These are phyloP conservation scores for Populus hybrid DNA, from an alignment of 441 rosid genomes.

Conservation along the genomic window DNA sequence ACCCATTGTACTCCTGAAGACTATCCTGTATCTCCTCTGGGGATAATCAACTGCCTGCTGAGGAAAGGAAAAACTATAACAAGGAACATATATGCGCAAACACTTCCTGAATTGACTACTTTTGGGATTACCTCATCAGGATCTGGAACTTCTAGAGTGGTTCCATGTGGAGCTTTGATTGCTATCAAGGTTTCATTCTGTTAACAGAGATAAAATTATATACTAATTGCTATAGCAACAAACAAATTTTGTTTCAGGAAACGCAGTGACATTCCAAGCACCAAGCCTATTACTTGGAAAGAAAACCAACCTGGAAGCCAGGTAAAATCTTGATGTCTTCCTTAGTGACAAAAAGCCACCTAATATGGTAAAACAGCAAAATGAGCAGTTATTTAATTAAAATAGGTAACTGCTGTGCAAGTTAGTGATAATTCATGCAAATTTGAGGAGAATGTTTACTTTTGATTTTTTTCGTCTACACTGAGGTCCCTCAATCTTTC, in stretches of 20 bases:
- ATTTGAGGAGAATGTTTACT: slow-evolving; percentile 38
- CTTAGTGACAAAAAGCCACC: slow-evolving; percentile 97
- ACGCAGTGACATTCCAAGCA: slow-evolving; percentile 9
- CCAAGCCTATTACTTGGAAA: slow-evolving; percentile 14
- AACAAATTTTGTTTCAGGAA: background rate
- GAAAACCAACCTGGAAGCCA: slow-evolving; percentile 72
- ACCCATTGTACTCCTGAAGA: slow-evolving; percentile 97
- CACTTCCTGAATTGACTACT: slow-evolving; percentile 15
- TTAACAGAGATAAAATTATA: slow-evolving; percentile 19
- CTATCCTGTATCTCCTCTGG: slow-evolving; percentile 90
- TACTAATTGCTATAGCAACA: slow-evolving; percentile 5
- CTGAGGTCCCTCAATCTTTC: slow-evolving; percentile 82
- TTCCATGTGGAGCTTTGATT: slow-evolving; percentile 98
- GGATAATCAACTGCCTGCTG: slow-evolving; percentile 81
- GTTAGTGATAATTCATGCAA: background rate
- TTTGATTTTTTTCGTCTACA: slow-evolving; percentile 85
- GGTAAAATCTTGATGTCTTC: slow-evolving; percentile 92
- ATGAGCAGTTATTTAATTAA: slow-evolving; percentile 15
- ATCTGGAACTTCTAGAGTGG: slow-evolving; percentile 98
- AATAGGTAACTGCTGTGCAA: background rate
- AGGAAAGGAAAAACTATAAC: slow-evolving; percentile 18
- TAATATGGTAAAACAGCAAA: slow-evolving; percentile 32
- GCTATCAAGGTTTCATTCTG: slow-evolving; percentile 96
- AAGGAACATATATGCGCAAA: slow-evolving; percentile 8
- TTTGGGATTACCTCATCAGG: slow-evolving; percentile 85